Evolutionary conservation across 2,329 filamentous ascomycete species (phyloP), one percentile per base, ranked within the genome.

Genomic region (Xylariaceae sp.): DNA sequence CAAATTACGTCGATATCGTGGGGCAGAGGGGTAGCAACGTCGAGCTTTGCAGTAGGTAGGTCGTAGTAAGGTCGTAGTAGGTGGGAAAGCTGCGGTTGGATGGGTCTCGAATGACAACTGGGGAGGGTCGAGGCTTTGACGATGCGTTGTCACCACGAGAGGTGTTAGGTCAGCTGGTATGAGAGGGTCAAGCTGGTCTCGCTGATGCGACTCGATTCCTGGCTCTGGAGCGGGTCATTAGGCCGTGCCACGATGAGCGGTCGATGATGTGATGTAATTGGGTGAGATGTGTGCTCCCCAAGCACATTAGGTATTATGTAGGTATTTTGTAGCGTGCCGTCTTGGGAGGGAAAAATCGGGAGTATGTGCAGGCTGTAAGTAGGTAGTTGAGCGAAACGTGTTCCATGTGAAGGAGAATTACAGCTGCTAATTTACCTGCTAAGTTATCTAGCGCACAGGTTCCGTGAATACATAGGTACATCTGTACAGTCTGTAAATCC

Each of bases 101-200:
- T 52, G 51, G 51, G 54, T 29, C 53, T 41, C 49, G 45, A 54
- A 47, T 39, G 54, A 39, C 35, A 42, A 32, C 46, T 49, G 29
- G 30, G 30, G 32, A 29, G 9, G 42, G 3, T 41, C 50, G 34
- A 48, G 26, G 53, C 37, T 34, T 52, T 47, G 57, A 61, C 56
- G 62, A 66, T 67, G 65, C 52, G 64, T 63, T 67, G 65, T 64
- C 62, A 62, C 61, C 65, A 61, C 60, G 61, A 55, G 54, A 49
- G 47, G 54, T 51, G 19, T 60, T 62, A 57, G 55, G 58, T 63
- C 58, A 61, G 59, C 59, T 60, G 59, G 57, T 46, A 57, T 51
- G 57, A 49, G 9, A n/a, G 31, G 19, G 50, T 54, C 47, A 19
- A 19, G 19, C 19, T 19, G 19, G 19, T 50, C 6, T 44, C 35